Percentiles rank a stretch among this genome's conserved stretches.
Conservation (phyloP, 2,329 filamentous ascomycete genomes). For the Fusarium dlaminii region DNA sequence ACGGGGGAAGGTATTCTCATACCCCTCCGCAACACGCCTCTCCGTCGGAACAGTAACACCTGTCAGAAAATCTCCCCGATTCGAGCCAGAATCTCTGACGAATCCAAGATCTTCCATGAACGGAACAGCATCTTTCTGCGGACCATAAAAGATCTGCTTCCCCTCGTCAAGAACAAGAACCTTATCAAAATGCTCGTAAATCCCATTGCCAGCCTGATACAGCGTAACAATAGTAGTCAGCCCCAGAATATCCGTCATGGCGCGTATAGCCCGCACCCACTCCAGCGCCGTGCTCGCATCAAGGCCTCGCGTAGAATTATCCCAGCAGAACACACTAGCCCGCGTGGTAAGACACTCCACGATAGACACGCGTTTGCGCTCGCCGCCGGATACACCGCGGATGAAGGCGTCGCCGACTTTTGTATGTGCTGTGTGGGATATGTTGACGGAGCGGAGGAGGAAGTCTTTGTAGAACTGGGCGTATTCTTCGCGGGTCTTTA, state of each 20-base stretch:
- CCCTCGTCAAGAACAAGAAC: slow-evolving; percentile 75
- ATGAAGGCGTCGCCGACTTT: slow-evolving; percentile 74
- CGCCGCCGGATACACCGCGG: slow-evolving; percentile 73
- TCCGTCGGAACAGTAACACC: slow-evolving; percentile 75
- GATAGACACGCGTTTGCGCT: slow-evolving; percentile 75
- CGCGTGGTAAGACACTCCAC: slow-evolving; percentile 68
- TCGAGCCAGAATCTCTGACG: slow-evolving; percentile 67
- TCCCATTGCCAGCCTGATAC: slow-evolving; percentile 75
- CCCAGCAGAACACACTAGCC: slow-evolving; percentile 71
- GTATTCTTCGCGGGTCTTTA: slow-evolving; percentile 54
- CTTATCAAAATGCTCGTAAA: slow-evolving; percentile 76
- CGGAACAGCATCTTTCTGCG: slow-evolving; percentile 63
- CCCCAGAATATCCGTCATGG: slow-evolving; percentile 70
- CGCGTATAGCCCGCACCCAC: slow-evolving; percentile 66
- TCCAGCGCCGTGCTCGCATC: slow-evolving; percentile 72
- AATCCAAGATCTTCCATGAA: slow-evolving; percentile 75
- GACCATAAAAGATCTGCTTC: slow-evolving; percentile 72
- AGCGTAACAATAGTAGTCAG: slow-evolving; percentile 70
- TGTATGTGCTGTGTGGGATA: slow-evolving; percentile 68
- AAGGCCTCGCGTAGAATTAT: slow-evolving; percentile 72
- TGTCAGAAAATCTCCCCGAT: slow-evolving; percentile 72
- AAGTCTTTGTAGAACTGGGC: slow-evolving; percentile 61
- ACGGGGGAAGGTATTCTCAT: slow-evolving; percentile 54
- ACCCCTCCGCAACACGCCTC: slow-evolving; percentile 63
- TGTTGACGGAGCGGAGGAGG: slow-evolving; percentile 65